These are phyloP conservation scores for Colletotrichum tabaci DNA, from an alignment of 2,329 filamentous ascomycete species.

Conservation along the genomic window DNA sequence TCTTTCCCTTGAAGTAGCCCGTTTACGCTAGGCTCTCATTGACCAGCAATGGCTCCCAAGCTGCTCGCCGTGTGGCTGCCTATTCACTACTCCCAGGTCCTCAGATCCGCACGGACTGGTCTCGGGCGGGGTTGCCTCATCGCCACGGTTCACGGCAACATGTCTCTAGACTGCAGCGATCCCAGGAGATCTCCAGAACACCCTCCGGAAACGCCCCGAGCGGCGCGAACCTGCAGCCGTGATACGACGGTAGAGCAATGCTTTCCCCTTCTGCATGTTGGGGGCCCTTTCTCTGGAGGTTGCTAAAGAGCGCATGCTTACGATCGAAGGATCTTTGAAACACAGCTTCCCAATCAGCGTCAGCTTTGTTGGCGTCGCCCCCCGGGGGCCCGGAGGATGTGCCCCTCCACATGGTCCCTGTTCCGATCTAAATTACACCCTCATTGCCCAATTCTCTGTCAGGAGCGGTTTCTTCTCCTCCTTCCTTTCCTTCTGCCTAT, in stretches of 20 bases:
- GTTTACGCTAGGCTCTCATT: background rate
- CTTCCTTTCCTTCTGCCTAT: slow-evolving; percentile 18
- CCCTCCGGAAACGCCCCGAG: slow-evolving; percentile 30
- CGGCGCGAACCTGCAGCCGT: slow-evolving; percentile 25
- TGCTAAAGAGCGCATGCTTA: slow-evolving; percentile 26
- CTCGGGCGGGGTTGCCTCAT: slow-evolving; percentile 33
- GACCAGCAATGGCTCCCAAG: slow-evolving; percentile 2
- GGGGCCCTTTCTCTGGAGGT: background rate
- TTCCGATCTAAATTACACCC: slow-evolving; percentile 40
- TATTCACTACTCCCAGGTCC: slow-evolving; percentile 22
- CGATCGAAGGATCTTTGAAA: slow-evolving; percentile 36
- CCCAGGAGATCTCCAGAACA: slow-evolving; percentile 27
- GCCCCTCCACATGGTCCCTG: slow-evolving; percentile 26
- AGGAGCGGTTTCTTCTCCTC: background rate
- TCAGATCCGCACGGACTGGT: slow-evolving; percentile 41
- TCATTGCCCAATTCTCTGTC: slow-evolving; percentile 29
- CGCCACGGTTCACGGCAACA: slow-evolving; percentile 34
- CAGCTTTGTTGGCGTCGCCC: slow-evolving; percentile 24
- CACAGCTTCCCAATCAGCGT: slow-evolving; percentile 34
- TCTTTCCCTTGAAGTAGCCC: background rate
- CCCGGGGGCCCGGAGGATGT: slow-evolving; percentile 16
- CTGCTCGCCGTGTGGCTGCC: slow-evolving; percentile 1
- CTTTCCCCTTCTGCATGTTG: slow-evolving; percentile 14
- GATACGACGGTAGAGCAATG: slow-evolving; percentile 22
- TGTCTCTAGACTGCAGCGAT: slow-evolving; percentile 18